Conservation (phyloP, 2,329 filamentous ascomycete genomes). For the Colletotrichum sp. region DNA sequence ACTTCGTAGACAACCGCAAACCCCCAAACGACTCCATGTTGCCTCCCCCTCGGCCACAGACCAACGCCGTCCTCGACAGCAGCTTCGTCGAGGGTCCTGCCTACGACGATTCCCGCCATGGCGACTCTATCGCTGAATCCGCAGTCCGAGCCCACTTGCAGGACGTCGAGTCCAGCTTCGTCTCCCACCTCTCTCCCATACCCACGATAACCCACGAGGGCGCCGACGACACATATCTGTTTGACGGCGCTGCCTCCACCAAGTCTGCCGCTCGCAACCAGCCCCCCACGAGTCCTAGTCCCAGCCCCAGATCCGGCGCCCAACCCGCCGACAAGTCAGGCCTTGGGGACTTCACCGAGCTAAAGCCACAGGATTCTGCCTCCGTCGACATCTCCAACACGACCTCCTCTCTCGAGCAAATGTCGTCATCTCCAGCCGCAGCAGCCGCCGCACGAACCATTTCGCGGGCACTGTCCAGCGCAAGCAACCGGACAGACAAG, state of each 20-base stretch:
- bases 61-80: constrained; percentile 32
- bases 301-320: background rate
- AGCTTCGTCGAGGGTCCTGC: constrained; percentile 48
- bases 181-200: constrained; percentile 63
- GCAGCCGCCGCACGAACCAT: constrained; percentile 59
- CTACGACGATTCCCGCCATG: constrained; percentile 39
- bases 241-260: constrained; percentile 48
- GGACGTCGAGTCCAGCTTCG: constrained; percentile 71
- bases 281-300: constrained; percentile 19
- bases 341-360: constrained; percentile 5
- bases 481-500: constrained; percentile 34
- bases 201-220: constrained; percentile 50
- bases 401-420: constrained; percentile 56
- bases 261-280: constrained; percentile 38
- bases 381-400: constrained; percentile 41
- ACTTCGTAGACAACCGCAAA: background rate
- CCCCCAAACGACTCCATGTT: constrained; percentile 19
- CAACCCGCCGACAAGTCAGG: background rate
- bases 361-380: constrained; percentile 25
- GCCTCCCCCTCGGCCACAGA: constrained; percentile 24
- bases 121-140: constrained; percentile 58
- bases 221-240: constrained; percentile 65
- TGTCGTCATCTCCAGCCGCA: constrained; percentile 62
- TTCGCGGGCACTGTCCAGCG: constrained; percentile 56
- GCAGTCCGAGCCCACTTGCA: constrained; percentile 61